Base-by-base conservation (phyloP, 1,284 basidiomycete genomes). In the Pisolithus thermaeus region DNA sequence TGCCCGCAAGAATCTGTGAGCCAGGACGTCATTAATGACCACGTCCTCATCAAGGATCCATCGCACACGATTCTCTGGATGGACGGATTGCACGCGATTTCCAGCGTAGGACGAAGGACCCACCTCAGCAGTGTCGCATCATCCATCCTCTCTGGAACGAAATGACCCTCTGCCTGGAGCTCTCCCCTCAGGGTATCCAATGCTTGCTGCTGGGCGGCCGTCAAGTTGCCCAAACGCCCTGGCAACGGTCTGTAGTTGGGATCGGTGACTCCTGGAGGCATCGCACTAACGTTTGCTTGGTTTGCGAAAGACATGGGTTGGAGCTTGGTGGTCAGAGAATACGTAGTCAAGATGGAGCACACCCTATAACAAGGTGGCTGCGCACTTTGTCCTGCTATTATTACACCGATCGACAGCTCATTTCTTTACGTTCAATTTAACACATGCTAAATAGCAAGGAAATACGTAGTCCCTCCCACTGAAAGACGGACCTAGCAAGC, bases 141-240 rank as follows among this genome's bases (percentile, higher is more conserved):
- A 65, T 90, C 84, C 80, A 90, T 91, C 56, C 84, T 74, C 68
- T 87, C 83, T 54, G 76, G 72, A 2, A 82, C 84, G 61, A 85
- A 87, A 40, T 64, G 62, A 1, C 76, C 81, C 62, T 83, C 83
- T 4, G 77, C 79, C 61, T 79, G 66, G 53, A 92, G 72, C 66
- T 89, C 78, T 65, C 78, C 74, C 69, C 80, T 83, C 66, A 95
- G 76, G 61, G 83, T 81, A 40, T 84, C 80, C 51, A 97, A 83
- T 7, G 82, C 78, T 56, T 84, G 76, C 57, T 83, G 77, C 66
- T 96, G 90, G 4, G 73, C 60, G 9, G 77, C 69, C n/a, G 81
- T 83, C 59, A 97, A 79, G 71, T 96, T 92, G 23, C 93, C 93
- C 38, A 92, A 73, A 48, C 87, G 79, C 16, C 92, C 92, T 8